Conservation (phyloP, 441 rosid species). For the Lepidium campestre region DNA sequence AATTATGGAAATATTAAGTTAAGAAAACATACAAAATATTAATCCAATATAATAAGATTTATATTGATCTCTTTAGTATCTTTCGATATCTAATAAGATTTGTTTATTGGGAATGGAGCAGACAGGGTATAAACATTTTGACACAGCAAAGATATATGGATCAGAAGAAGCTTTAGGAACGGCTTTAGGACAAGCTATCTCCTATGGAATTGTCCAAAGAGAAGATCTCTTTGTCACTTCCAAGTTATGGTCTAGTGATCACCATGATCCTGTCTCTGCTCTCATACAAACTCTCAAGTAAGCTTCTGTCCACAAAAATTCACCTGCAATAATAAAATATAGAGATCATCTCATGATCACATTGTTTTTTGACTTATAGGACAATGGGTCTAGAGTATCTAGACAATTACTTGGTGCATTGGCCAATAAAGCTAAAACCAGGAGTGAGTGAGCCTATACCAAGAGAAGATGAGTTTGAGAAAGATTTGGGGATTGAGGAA, state of each 20-base stretch:
- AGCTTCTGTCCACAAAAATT: background rate
- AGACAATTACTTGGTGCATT: conserved; percentile 87
- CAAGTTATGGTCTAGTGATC: conserved; percentile 83
- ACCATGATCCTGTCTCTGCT: conserved; percentile 74
- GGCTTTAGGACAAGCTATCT: conserved; percentile 47
- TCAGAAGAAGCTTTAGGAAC: conserved; percentile 81
- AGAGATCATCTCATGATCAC: background rate
- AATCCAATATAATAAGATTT: background rate
- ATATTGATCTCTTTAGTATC: background rate
- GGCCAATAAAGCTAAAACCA: conserved; percentile 84
- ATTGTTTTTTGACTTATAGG: conserved; percentile 28
- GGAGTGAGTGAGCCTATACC: conserved; percentile 56
- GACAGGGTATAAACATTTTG: conserved; percentile 86
- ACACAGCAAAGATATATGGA: conserved; percentile 77
- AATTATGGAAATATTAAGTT: too few relatives aligned
- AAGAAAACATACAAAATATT: too few relatives aligned
- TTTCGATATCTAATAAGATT: background rate
- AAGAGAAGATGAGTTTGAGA: conserved; percentile 65
- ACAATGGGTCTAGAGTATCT: conserved; percentile 62
- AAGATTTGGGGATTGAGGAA: conserved; percentile 46
- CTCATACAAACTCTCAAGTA: conserved; percentile 62
- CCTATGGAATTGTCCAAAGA: conserved; percentile 37
- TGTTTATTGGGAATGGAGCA: conserved; percentile 27
- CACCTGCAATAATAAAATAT: background rate
- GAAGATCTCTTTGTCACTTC: conserved; percentile 70